A percentile compares a stretch with the other conserved stretches of the same genome.
Conservation (phyloP, 371 early-diverging fungal genomes). For the Mortierella polycephala region DNA sequence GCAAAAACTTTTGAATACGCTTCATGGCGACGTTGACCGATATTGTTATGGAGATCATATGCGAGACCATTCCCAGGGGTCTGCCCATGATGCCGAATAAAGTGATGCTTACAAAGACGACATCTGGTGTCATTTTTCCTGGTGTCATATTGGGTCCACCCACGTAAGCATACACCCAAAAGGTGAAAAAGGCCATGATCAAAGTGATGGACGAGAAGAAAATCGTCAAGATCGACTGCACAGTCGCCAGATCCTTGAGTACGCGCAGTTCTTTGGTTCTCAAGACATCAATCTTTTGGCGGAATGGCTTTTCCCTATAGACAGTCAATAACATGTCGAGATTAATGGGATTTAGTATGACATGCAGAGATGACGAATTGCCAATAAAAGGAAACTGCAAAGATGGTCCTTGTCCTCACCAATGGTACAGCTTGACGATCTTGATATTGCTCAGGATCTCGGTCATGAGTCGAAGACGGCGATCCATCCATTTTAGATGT, state of each 20-base stretch:
- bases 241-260: conserved; percentile 63
- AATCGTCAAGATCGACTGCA: conserved; percentile 35
- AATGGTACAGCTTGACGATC: conserved; percentile 89
- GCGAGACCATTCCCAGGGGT: conserved; percentile 26
- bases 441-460: conserved; percentile 94
- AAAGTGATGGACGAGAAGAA: conserved; percentile 40
- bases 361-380: too few species aligned
- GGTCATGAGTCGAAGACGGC: conserved; percentile 57
- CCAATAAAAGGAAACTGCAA: too few species aligned
- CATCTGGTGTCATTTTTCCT: conserved; percentile 35
- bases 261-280: conserved; percentile 72
- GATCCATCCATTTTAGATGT: conserved; percentile 50
- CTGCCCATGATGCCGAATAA: conserved; percentile 40
- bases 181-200: conserved; percentile 47
- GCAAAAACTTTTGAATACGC: conserved; percentile 37
- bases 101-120: conserved; percentile 44
- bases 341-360: too few species aligned
- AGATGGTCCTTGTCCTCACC: conserved; percentile 58
- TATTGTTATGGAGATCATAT: conserved; percentile 31
- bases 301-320: conserved; percentile 65
- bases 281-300: conserved; percentile 28
- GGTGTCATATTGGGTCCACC: conserved; percentile 51
- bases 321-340: background rate
- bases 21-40: conserved; percentile 29
- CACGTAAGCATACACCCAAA: conserved; percentile 22